Evolutionary conservation across 805 yeast genomes (phyloP).

Genomic region (Schwanniomyces vanrijiae): DNA sequence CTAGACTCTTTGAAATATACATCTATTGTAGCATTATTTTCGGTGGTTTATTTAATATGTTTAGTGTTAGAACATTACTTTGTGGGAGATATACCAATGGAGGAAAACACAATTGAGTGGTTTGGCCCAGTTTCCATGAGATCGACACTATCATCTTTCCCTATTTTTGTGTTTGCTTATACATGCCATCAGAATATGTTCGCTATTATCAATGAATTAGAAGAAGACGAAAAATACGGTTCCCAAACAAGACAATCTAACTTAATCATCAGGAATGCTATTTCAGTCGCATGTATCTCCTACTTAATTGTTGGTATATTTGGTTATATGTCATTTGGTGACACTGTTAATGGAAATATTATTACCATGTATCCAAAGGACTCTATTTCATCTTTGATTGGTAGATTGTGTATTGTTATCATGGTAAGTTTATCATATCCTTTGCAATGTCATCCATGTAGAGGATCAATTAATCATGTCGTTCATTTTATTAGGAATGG

Average conservation of each 20-base stretch:
- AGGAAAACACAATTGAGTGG: constrained; percentile 17
- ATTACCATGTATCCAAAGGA: constrained; percentile 63
- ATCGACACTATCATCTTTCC: constrained; percentile 58
- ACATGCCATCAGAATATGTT: constrained; percentile 83
- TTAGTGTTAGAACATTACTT: constrained; percentile 54
- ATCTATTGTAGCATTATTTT: constrained; percentile 64
- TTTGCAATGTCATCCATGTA: constrained; percentile 76
- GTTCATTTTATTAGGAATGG: constrained; percentile 46
- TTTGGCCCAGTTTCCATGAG: constrained; percentile 42
- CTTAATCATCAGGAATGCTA: constrained; percentile 53
- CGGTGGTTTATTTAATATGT: constrained; percentile 61
- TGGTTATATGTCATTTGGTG: constrained; percentile 78
- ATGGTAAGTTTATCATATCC: constrained; percentile 82
- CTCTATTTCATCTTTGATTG: constrained; percentile 48
- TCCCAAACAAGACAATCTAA: constrained; percentile 47
- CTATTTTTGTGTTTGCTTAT: constrained; percentile 75
- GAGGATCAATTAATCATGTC: constrained; percentile 72
- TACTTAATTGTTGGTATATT: constrained; percentile 63
- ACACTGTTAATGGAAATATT: constrained; percentile 62
- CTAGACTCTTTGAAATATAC: constrained; percentile 72
- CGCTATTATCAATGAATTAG: constrained; percentile 69
- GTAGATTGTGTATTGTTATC: constrained; percentile 60
- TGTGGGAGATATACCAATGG: constrained; percentile 19
- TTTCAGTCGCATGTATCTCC: constrained; percentile 53
- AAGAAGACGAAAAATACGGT: constrained; percentile 33